Conservation (phyloP, 1,139 yeast species). For the Suhomyces anneliseae region DNA sequence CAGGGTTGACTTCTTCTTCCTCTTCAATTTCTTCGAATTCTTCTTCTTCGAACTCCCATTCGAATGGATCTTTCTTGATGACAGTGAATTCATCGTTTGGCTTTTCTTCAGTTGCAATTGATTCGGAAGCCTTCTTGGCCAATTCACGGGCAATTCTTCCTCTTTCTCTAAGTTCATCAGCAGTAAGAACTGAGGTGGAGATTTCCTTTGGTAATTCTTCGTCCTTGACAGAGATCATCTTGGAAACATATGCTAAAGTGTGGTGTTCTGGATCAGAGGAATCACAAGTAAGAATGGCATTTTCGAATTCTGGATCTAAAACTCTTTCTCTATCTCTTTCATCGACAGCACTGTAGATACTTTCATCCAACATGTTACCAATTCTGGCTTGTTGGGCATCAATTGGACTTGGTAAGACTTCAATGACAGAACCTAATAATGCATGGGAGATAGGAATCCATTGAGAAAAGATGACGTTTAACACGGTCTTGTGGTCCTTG, state of each 20-base stretch:
- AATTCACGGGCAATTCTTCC: conserved; percentile 68
- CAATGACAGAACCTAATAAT: conserved; percentile 78
- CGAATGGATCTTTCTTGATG: conserved; percentile 31
- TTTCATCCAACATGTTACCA: conserved; percentile 60
- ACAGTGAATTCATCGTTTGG: conserved; percentile 17
- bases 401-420: conserved; percentile 79
- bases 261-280: conserved; percentile 52
- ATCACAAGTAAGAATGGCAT: conserved; percentile 65
- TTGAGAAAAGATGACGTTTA: conserved; percentile 77
- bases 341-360: conserved; percentile 34
- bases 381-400: conserved; percentile 73
- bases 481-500: conserved; percentile 66
- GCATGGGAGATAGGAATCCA: conserved; percentile 95
- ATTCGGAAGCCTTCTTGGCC: conserved; percentile 69
- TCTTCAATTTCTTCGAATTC: conserved; percentile 40
- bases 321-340: conserved; percentile 19
- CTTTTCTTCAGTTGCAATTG: conserved; percentile 37
- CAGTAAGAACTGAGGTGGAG: conserved; percentile 31
- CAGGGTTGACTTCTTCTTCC: conserved; percentile 52
- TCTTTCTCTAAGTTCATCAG: conserved; percentile 66
- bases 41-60: conserved; percentile 47
- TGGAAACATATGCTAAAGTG: conserved; percentile 82
- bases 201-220: conserved; percentile 70
- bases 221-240: conserved; percentile 81
- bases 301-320: conserved; percentile 50